A percentile compares a stretch with the other conserved stretches of the same genome.
phyloP scores from a whole-genome alignment of 2,329 filamentous ascomycete genomes.

The Aspergillus oerlinghausenensis region DNA sequence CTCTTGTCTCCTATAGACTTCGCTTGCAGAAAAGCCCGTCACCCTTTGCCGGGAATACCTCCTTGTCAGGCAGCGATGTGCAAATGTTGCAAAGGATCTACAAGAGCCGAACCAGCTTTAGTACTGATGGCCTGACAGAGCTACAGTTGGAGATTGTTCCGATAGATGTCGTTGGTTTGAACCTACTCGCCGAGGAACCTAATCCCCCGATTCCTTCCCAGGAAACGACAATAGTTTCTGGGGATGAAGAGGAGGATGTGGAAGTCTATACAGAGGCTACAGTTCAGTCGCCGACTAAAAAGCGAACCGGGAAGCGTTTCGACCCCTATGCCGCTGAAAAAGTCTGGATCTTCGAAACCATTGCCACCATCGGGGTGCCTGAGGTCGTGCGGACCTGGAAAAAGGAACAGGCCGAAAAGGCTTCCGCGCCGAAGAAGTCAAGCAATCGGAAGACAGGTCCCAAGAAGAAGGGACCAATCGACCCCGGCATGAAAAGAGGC shows the following conservation, averaged over 20 bases:
- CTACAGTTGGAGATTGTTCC: conserved; percentile 75
- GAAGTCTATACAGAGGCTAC: conserved; percentile 20
- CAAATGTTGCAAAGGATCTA: conserved; percentile 62
- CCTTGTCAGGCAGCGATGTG: conserved; percentile 44
- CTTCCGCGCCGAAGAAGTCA: conserved; percentile 26
- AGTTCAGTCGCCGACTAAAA: conserved; percentile 21
- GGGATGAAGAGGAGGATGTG: conserved; percentile 29
- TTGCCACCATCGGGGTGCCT: conserved; percentile 62
- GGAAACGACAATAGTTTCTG: conserved; percentile 24
- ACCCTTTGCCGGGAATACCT: conserved; percentile 24
- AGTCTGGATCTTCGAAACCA: conserved; percentile 63
- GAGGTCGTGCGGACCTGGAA: conserved; percentile 64
- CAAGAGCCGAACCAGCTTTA: conserved; percentile 63
- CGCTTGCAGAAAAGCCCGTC: conserved; percentile 33
- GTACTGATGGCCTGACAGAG: conserved; percentile 71
- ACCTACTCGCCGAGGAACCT: conserved; percentile 68
- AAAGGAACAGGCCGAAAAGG: conserved; percentile 30
- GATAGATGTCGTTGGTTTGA: conserved; percentile 68
- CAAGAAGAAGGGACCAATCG: conserved; percentile 36
- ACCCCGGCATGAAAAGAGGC: conserved; percentile 38
- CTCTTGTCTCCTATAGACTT: conserved; percentile 63
- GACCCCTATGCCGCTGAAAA: conserved; percentile 64
- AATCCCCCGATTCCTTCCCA: conserved; percentile 45
- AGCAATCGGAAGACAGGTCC: conserved; percentile 22
- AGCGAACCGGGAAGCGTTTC: conserved; percentile 40